Evolutionary conservation across 169 alveolate genomes (phyloP).

Genomic region (Cryptosporidium parvum): DNA sequence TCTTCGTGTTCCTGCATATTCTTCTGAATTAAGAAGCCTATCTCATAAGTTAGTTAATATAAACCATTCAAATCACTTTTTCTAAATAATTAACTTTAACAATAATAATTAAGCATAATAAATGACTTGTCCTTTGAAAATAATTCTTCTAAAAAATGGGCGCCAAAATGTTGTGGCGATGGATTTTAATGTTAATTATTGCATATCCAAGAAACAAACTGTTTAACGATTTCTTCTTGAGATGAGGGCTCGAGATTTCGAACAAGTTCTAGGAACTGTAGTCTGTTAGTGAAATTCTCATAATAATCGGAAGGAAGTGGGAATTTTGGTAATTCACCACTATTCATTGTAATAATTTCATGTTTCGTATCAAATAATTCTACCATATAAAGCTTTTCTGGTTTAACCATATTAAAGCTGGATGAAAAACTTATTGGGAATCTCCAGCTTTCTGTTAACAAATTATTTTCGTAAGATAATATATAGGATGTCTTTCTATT

Average conservation of each 20-base stretch:
- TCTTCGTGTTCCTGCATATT: background rate
- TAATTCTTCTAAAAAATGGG: background rate
- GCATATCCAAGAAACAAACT: conserved; percentile 24
- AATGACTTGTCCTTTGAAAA: too few relatives aligned
- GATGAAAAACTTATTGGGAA: conserved; percentile 11
- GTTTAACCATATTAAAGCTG: conserved; percentile 21
- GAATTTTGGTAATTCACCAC: background rate
- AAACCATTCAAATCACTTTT: background rate
- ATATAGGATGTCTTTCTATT: conserved; percentile 42
- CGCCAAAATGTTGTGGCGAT: background rate
- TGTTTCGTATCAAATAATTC: conserved; percentile 6
- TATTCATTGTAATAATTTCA: background rate
- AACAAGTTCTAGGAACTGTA: background rate
- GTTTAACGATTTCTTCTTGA: background rate
- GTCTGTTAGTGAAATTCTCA: conserved; percentile 16
- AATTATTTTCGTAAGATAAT: conserved; percentile 9
- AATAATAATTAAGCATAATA: too few relatives aligned
- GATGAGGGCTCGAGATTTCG: conserved; percentile 19
- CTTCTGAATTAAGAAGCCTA: background rate
- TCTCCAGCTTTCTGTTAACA: conserved; percentile 30
- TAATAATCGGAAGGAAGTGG: conserved; percentile 17
- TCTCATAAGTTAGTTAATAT: background rate
- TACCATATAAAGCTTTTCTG: conserved; percentile 20
- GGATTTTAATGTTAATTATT: background rate
- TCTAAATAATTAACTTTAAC: too few relatives aligned